Conservation (phyloP, 1,284 basidiomycete genomes). For the Ganoderma lucidum region DNA sequence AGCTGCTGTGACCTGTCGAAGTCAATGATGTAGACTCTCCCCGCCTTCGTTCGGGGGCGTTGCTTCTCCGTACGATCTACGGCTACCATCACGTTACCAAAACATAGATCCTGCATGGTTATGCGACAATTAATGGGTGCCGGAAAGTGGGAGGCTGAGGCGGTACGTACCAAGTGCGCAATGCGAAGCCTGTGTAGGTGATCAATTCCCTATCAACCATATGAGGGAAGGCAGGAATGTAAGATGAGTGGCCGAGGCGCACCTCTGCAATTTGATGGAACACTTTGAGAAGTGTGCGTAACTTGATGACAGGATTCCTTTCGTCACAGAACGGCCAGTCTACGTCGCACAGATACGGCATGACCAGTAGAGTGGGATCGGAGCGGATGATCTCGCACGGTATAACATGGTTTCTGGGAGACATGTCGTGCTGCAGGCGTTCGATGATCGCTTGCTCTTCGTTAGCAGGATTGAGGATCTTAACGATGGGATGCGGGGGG, state of each 20-base stretch:
- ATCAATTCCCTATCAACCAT: not conserved
- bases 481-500: not conserved
- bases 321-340: not conserved
- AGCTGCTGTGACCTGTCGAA: slow-evolving; percentile 1
- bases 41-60: not conserved
- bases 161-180: not conserved
- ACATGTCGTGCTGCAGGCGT: not conserved
- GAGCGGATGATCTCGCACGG: slow-evolving; percentile 1
- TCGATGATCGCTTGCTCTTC: not conserved
- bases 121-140: not conserved
- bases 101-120: not conserved
- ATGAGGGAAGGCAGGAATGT: not conserved
- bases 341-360: not conserved
- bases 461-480: not conserved
- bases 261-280: not conserved
- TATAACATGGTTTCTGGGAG: not conserved
- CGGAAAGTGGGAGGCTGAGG: not conserved
- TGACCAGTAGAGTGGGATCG: not conserved
- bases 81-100: not conserved
- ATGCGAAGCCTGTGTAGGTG: not conserved
- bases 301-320: not conserved
- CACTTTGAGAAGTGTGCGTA: not conserved
- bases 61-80: not conserved
- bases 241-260: not conserved
- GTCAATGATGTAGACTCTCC: not conserved